Percentiles rank a stretch among this genome's conserved stretches.
phyloP scores from a whole-genome alignment of 2,329 filamentous ascomycete genomes.

The Hymenoscyphus linearis region DNA sequence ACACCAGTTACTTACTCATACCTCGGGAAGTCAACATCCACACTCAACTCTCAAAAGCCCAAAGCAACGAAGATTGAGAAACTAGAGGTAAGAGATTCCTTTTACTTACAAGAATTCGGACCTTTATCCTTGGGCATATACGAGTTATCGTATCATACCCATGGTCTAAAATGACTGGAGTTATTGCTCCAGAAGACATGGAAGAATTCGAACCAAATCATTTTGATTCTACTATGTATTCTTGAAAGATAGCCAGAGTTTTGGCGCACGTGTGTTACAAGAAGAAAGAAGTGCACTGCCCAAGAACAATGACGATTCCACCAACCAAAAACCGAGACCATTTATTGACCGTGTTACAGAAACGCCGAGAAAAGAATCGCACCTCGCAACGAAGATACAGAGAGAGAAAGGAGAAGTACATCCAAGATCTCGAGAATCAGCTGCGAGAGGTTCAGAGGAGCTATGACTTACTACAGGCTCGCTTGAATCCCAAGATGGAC shows the following conservation, averaged over 20 bases:
- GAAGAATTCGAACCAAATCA: too few species aligned
- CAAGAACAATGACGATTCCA: too few species aligned
- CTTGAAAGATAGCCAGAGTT: too few species aligned
- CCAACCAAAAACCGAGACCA: background rate
- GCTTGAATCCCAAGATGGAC: background rate
- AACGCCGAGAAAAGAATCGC: slow-evolving; percentile 16
- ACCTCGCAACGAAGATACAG: slow-evolving; percentile 13
- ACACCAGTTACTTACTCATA: slow-evolving; percentile 1
- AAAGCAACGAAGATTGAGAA: slow-evolving; percentile 7
- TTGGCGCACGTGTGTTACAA: too few species aligned
- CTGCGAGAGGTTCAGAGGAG: slow-evolving; percentile 6
- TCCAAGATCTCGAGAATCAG: slow-evolving; percentile 13
- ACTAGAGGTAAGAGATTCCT: slow-evolving; percentile 7
- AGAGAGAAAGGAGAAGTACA: slow-evolving; percentile 15
- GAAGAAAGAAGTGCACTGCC: too few species aligned
- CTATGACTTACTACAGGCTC: background rate
- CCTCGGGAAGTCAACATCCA: background rate
- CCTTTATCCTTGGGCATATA: too few species aligned
- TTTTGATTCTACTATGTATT: too few species aligned
- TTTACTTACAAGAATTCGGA: background rate
- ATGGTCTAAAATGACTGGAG: too few species aligned
- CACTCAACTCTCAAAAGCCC: background rate
- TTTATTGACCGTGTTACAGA: background rate
- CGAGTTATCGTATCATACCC: too few species aligned
- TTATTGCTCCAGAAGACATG: too few species aligned